Conservation (phyloP, 257 asterid species). For the Scutellaria baicalensis region DNA sequence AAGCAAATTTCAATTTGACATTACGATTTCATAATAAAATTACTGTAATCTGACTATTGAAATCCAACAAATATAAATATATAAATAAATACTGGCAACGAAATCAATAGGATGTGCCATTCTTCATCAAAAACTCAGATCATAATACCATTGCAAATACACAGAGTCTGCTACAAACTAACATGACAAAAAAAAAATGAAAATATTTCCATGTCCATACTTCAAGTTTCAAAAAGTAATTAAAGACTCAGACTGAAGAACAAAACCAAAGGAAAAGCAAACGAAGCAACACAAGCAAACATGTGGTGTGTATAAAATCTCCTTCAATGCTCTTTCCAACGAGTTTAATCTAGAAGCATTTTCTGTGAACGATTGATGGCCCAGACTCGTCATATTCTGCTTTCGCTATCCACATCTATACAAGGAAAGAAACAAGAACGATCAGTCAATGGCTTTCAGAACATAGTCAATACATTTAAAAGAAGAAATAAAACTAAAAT, state of each 20-base stretch:
- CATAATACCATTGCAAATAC: conserved; percentile 16
- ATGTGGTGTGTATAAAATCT: conserved; percentile 17
- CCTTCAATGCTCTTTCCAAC: conserved; percentile 7
- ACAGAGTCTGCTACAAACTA: conserved; percentile 25
- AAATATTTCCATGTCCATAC: conserved; percentile 18
- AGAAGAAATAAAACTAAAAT: neutral
- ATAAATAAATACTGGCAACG: neutral
- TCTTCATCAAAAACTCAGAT: conserved; percentile 17
- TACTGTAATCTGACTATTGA: neutral
- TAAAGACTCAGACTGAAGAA: conserved; percentile 18
- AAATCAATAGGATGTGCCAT: neutral
- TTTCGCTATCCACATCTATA: conserved; percentile 61
- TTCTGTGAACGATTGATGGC: conserved; percentile 57
- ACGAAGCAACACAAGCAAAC: conserved; percentile 25
- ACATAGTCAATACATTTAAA: neutral
- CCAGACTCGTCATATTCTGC: conserved; percentile 58
- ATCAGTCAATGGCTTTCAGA: neutral
- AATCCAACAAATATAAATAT: conserved; percentile 4
- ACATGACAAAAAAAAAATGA: conserved; percentile 16
- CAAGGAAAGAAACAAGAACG: conserved; percentile 1
- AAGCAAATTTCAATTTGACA: neutral
- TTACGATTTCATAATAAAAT: conserved; percentile 9
- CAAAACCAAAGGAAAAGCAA: conserved; percentile 5
- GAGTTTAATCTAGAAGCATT: conserved; percentile 36
- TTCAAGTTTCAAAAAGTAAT: conserved; percentile 14